phyloP scores from a whole-genome alignment of 306 rosid species.

The Mimosa pudica region DNA sequence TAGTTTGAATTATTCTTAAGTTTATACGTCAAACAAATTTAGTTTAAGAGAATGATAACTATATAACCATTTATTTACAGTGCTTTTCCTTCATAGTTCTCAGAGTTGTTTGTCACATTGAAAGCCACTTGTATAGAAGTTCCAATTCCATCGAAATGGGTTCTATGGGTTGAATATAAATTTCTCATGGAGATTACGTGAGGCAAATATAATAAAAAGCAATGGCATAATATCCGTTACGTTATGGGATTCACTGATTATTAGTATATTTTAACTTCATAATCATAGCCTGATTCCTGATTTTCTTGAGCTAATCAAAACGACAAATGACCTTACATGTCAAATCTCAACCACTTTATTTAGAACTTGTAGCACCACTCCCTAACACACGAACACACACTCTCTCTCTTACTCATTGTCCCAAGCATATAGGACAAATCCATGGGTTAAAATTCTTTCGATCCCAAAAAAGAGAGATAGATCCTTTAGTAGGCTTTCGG shows the following conservation, averaged over 20 bases:
- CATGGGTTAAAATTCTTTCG: constrained; percentile 49
- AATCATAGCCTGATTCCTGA: not conserved
- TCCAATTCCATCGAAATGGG: too few relatives aligned
- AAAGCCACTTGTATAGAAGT: too few relatives aligned
- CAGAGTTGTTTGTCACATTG: too few relatives aligned
- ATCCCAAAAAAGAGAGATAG: constrained; percentile 40
- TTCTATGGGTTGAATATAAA: too few relatives aligned
- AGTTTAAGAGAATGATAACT: too few relatives aligned
- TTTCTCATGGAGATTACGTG: not conserved
- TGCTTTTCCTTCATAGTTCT: too few relatives aligned
- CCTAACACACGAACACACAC: not conserved
- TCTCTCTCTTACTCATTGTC: constrained; percentile 4
- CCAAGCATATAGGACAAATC: constrained; percentile 1
- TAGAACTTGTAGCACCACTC: constrained; percentile 3
- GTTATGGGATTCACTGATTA: not conserved
- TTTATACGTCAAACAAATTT: too few relatives aligned
- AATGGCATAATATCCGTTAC: not conserved
- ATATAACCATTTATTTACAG: too few relatives aligned
- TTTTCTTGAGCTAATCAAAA: constrained; percentile 1
- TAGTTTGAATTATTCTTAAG: too few relatives aligned
- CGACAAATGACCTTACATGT: not conserved
- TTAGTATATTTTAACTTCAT: not conserved
- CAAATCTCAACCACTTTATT: not conserved
- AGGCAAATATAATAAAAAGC: not conserved
- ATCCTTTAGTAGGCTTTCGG: constrained; percentile 87